A percentile compares a stretch with the other conserved stretches of the same genome.
Conservation (phyloP, 495 filamentous ascomycete species). For the Podospora sp. region DNA sequence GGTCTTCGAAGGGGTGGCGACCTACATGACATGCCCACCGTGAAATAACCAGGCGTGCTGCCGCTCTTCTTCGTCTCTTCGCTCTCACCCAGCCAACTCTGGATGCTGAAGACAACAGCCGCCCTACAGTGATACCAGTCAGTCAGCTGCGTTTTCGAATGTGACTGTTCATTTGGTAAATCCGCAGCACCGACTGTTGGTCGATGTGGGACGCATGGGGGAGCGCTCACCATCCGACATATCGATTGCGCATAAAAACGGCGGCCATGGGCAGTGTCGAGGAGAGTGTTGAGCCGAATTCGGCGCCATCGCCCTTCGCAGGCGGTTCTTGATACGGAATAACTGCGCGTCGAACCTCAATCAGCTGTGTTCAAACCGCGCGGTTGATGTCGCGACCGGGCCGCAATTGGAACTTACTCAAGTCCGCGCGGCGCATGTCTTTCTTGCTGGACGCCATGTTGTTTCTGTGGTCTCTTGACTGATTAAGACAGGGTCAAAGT, state of each 20-base stretch:
- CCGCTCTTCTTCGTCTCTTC: slow-evolving; percentile 68
- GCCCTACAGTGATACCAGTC: slow-evolving; percentile 56
- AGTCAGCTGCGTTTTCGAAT: neutral
- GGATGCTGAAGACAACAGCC: slow-evolving; percentile 78
- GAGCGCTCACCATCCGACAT: slow-evolving; percentile 73
- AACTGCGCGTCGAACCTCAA: slow-evolving; percentile 35
- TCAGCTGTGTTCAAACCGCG: neutral
- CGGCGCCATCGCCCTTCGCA: slow-evolving; percentile 48
- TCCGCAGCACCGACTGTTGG: neutral
- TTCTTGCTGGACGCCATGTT: slow-evolving; percentile 70
- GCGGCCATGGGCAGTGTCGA: slow-evolving; percentile 92
- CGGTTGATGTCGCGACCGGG: neutral
- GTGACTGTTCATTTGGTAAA: neutral
- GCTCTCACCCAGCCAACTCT: slow-evolving; percentile 84
- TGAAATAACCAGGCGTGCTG: slow-evolving; percentile 79
- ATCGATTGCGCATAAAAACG: slow-evolving; percentile 90
- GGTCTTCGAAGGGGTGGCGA: neutral
- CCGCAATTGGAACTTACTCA: slow-evolving; percentile 58
- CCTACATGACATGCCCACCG: slow-evolving; percentile 83
- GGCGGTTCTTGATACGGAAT: slow-evolving; percentile 54
- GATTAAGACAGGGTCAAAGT: neutral
- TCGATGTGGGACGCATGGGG: neutral
- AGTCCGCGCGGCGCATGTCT: slow-evolving; percentile 83
- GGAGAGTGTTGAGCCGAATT: slow-evolving; percentile 67
- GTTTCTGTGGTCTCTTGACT: slow-evolving; percentile 1